These are phyloP conservation scores for Paralagenidium karlingii DNA, from an alignment of 352 stramenopile genomes.

Conservation along the genomic window DNA sequence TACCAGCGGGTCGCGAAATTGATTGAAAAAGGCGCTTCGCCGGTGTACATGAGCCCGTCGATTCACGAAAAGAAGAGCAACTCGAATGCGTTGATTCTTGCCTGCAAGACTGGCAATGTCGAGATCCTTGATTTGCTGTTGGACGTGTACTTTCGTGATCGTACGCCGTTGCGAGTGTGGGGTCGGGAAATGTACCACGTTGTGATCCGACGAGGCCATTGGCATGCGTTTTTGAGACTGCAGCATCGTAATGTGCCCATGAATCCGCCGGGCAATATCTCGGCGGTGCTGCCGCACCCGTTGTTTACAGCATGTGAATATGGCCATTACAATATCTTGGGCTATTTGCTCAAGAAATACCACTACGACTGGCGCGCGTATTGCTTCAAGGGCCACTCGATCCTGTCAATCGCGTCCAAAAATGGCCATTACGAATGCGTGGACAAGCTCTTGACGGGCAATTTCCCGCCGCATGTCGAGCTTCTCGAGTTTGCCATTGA, in stretches of 20 bases:
- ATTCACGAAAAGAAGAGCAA: constrained; percentile 8
- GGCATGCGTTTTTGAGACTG: constrained; percentile 41
- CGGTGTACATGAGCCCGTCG: constrained; percentile 27
- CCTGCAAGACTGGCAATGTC: constrained; percentile 30
- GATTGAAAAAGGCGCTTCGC: constrained; percentile 38
- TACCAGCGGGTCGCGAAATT: constrained; percentile 29
- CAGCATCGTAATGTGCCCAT: constrained; percentile 23
- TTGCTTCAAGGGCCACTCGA: constrained; percentile 41
- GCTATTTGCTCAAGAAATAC: constrained; percentile 23
- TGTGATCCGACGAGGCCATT: constrained; percentile 43
- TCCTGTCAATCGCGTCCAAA: constrained; percentile 45
- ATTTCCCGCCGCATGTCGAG: constrained; percentile 4
- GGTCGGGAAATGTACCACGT: constrained; percentile 55
- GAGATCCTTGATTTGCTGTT: constrained; percentile 42
- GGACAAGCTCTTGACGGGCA: constrained; percentile 21
- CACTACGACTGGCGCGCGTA: constrained; percentile 19
- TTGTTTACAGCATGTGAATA: constrained; percentile 47
- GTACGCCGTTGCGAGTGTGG: constrained; percentile 25
- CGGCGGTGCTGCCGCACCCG: constrained; percentile 31
- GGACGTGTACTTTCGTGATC: constrained; percentile 32
- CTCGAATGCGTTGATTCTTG: constrained; percentile 48
- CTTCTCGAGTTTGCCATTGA: constrained; percentile 36
- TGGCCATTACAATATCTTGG: constrained; percentile 34
- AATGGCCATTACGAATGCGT: constrained; percentile 67
- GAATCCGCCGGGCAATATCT: constrained; percentile 5